phyloP scores from a whole-genome alignment of 208 protist genomes.

The Leishmania mexicana region DNA sequence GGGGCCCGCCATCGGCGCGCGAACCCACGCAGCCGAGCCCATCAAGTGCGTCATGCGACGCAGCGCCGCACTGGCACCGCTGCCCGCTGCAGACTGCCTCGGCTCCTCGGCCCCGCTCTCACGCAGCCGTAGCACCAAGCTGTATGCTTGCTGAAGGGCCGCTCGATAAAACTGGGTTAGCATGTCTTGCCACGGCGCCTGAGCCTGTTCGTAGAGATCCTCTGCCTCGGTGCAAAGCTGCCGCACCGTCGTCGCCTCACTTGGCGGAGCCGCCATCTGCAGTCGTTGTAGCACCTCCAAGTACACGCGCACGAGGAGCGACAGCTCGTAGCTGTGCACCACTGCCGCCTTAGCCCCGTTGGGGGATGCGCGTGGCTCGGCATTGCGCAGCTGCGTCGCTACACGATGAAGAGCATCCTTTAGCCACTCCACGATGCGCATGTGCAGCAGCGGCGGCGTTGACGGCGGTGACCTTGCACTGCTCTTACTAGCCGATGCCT shows the following conservation, averaged over 20 bases:
- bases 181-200: slow-evolving; percentile 23
- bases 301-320: slow-evolving; percentile 29
- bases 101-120: not conserved
- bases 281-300: slow-evolving; percentile 12
- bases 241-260: not conserved
- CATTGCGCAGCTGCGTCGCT: slow-evolving; percentile 2
- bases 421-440: slow-evolving; percentile 21
- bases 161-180: not conserved
- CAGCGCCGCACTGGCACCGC: not conserved
- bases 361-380: too few relatives aligned
- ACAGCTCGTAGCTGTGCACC: slow-evolving; percentile 29
- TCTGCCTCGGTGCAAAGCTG: slow-evolving; percentile 5
- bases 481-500: not conserved
- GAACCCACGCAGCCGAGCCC: slow-evolving; percentile 13
- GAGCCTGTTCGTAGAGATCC: slow-evolving; percentile 3
- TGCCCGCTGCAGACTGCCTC: not conserved
- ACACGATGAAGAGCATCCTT: not conserved
- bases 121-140: not conserved
- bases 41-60: not conserved
- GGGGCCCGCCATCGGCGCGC: not conserved
- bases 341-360: slow-evolving; percentile 2
- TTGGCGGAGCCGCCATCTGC: not conserved
- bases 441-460: slow-evolving; percentile 10
- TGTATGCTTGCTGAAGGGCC: slow-evolving; percentile 13
- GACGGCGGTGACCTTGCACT: not conserved